Base-by-base conservation (phyloP, 768 basidiomycete species). In the Serendipita sp. region DNA sequence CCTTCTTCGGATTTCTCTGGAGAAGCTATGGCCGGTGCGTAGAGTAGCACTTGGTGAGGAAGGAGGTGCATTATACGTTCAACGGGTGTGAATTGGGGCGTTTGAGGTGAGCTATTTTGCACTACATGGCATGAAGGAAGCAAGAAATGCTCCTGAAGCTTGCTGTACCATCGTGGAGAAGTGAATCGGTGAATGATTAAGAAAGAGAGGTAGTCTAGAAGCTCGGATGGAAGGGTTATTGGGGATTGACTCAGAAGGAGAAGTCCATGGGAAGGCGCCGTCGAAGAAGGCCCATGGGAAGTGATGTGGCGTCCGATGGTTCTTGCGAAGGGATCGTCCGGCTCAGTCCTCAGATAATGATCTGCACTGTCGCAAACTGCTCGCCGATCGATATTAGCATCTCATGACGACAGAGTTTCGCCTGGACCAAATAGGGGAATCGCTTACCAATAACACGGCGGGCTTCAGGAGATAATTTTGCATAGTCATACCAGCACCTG, bases 161-260 rank as follows among this genome's bases (percentile, higher is more conserved):
- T 30, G 17, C n/a, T n/a, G 17, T 26, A 34, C 53, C 53, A 58
- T n/a, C 53, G 4, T 26, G 53, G 53, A 33, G 53, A 24, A 11
- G 17, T 58, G 33, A 58, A 58, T 4, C 53, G 53, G n/a, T 58
- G 53, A 11, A 58, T 28, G 31, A 58, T 58, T n/a, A 58, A 20
- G 30, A 24, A 58, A 9, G 24, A 28, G 26, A 58, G 24, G 33
- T 34, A 31, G 31, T 58, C 53, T 22, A 30, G 33, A 4, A 58
- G 4, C 4, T 58, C 11, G 20, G 24, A 11, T 9, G 53, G 24
- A 24, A 58, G 30, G 20, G 11, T 26, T 4, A 58, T 31, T 11
- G 53, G 53, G 20, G 53, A 58, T 33, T 58, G 26, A 9, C 24
- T n/a, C 5, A 58, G 53, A 58, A 58, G 20, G 53, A 58, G 17